These are phyloP conservation scores for Hymenochaete sp. DNA, from an alignment of 1,284 basidiomycete species.

Conservation along the genomic window DNA sequence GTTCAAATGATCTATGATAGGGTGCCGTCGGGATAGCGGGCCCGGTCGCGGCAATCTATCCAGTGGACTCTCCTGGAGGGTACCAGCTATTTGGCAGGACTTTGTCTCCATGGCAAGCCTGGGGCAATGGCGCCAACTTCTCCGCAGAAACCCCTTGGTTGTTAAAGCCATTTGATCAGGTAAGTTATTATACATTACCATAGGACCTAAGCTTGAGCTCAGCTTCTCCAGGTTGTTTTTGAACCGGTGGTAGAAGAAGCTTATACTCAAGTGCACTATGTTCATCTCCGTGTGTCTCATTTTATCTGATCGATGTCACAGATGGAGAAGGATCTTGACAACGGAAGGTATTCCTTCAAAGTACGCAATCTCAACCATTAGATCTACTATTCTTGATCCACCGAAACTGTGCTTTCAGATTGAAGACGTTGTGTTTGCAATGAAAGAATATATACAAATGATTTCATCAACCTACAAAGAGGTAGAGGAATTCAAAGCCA, in stretches of 20 bases:
- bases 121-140: constrained; percentile 47
- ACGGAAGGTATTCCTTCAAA: constrained; percentile 51
- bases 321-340: constrained; percentile 51
- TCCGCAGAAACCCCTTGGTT: constrained; percentile 46
- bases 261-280: constrained; percentile 35
- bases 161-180: constrained; percentile 57
- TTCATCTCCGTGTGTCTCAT: background rate
- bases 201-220: background rate
- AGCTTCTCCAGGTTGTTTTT: constrained; percentile 36
- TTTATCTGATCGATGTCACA: constrained; percentile 20
- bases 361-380: constrained; percentile 25
- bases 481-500: constrained; percentile 34
- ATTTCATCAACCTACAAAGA: constrained; percentile 36
- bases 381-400: background rate
- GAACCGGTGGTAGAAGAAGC: constrained; percentile 37
- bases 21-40: constrained; percentile 60
- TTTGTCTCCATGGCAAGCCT: constrained; percentile 53
- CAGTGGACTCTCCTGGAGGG: constrained; percentile 55
- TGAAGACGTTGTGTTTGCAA: constrained; percentile 42
- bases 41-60: constrained; percentile 55
- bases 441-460: constrained; percentile 42
- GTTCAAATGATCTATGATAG: constrained; percentile 25
- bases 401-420: constrained; percentile 29
- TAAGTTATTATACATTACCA: constrained; percentile 22
- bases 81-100: constrained; percentile 57